Conservation (phyloP, 495 filamentous ascomycete species). For the Symbiotaphrina buchneri region DNA sequence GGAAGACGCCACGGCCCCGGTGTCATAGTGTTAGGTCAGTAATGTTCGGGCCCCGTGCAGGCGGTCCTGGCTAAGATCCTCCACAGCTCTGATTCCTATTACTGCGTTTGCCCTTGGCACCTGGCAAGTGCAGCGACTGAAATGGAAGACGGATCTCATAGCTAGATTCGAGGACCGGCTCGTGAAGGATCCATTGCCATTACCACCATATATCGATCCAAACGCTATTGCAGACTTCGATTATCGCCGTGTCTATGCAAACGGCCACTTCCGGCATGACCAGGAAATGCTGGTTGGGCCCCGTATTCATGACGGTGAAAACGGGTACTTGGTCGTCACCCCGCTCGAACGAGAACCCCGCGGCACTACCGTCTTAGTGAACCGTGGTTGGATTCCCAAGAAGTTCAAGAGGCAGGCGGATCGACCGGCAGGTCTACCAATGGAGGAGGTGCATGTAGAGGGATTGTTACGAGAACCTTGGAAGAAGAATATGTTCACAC, state of each 20-base stretch:
- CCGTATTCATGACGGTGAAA: conserved; percentile 65
- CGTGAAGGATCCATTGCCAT: conserved; percentile 60
- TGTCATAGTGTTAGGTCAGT: conserved; percentile 63
- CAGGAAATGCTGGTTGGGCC: conserved; percentile 92
- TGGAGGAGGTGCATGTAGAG: conserved; percentile 49
- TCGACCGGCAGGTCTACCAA: conserved; percentile 34
- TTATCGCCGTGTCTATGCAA: conserved; percentile 65
- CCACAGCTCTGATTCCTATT: conserved; percentile 61
- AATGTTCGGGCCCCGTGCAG: background rate
- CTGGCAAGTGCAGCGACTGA: conserved; percentile 88
- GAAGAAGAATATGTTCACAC: conserved; percentile 96
- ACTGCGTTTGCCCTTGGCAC: conserved; percentile 78
- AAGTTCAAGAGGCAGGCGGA: conserved; percentile 37
- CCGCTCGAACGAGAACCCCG: conserved; percentile 51
- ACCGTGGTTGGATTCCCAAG: conserved; percentile 76
- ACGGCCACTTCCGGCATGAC: conserved; percentile 58
- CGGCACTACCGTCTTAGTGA: conserved; percentile 54
- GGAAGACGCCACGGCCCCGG: conserved; percentile 60
- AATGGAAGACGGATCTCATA: conserved; percentile 82
- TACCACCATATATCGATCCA: conserved; percentile 66
- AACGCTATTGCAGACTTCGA: conserved; percentile 70
- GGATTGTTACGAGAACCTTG: conserved; percentile 75
- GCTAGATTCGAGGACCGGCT: conserved; percentile 80
- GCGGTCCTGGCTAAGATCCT: background rate
- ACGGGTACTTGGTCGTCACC: conserved; percentile 79